Evolutionary conservation across 192 early-diverging fungal species (phyloP), one percentile per base, ranked within the genome.

Genomic region (Chytriomyces confervae): DNA sequence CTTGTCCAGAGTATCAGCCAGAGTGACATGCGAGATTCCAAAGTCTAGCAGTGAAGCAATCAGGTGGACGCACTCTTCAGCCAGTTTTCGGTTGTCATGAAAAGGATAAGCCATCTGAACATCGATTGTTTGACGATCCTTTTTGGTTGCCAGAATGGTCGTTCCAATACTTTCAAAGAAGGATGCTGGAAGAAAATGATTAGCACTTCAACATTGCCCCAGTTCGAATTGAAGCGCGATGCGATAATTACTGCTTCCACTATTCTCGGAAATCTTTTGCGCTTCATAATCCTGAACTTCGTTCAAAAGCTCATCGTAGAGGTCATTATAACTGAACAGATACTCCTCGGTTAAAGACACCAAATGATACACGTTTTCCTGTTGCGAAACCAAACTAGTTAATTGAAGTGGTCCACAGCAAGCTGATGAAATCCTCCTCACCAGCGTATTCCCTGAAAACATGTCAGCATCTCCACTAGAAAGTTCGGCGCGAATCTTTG

Each of bases 31-130:
- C 2, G 77, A 81, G 27, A 83, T 71, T 20, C 81, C 83, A 50
- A 75, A 61, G n/a, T 84, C 81, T 18, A 86, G 48, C 43, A 84
- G 61, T 24, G 8, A n/a, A 1, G 61, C 67, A 9, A 84, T 45
- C 1, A 86, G 47, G 13, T 82, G 72, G 44, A 84, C 62, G 65
- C 72, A 81, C 53, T 84, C 85, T 60, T 84, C 75, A 50, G 77
- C 82, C 13, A 86, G 49, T 23, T 77, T 45, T 44, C 62, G 47
- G 50, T 79, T 85, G 50, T 84, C 83, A 24, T 74, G 79, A 27
- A 84, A 50, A 7, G 85, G 85, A 66, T 84, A 84, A 8, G 85
- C 84, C 8, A 86, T 79, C 23, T 81, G 80, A 13, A 86, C 75
- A 4, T 57, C 64, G 7, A 45, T 18, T 7, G 45, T 71, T 13